phyloP scores from a whole-genome alignment of 2,329 filamentous ascomycete genomes.

The Aspergillus aculeatus region DNA sequence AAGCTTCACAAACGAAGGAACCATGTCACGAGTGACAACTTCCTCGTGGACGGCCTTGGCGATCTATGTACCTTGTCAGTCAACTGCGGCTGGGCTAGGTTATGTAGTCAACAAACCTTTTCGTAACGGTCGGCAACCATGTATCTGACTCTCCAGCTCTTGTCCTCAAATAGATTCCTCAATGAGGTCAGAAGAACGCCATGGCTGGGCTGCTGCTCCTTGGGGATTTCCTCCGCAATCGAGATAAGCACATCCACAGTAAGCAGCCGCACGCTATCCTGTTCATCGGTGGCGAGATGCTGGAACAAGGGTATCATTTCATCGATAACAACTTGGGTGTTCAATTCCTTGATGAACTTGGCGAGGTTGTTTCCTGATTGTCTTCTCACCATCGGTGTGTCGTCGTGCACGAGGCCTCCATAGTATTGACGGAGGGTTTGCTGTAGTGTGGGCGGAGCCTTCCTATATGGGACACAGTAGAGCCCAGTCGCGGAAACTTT shows the following conservation, averaged over 20 bases:
- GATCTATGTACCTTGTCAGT: slow-evolving; percentile 59
- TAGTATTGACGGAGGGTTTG: slow-evolving; percentile 91
- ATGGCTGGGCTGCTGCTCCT: slow-evolving; percentile 96
- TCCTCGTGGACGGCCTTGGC: slow-evolving; percentile 98
- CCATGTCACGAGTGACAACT: slow-evolving; percentile 87
- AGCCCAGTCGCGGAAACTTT: slow-evolving; percentile 97
- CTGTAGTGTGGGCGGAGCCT: slow-evolving; percentile 82
- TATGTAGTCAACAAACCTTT: slow-evolving; percentile 61
- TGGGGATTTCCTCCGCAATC: slow-evolving; percentile 94
- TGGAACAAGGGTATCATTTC: slow-evolving; percentile 99
- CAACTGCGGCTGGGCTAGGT: not conserved
- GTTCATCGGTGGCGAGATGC: slow-evolving; percentile 92
- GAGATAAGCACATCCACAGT: slow-evolving; percentile 96
- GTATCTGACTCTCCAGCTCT: slow-evolving; percentile 98
- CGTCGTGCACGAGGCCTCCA: slow-evolving; percentile 89
- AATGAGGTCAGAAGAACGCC: slow-evolving; percentile 87
- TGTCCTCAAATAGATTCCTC: slow-evolving; percentile 93
- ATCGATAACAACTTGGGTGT: slow-evolving; percentile 83
- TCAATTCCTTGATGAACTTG: slow-evolving; percentile 98
- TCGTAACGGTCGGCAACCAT: slow-evolving; percentile 99
- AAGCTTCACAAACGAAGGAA: slow-evolving; percentile 95
- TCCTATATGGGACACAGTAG: slow-evolving; percentile 89
- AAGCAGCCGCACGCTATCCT: slow-evolving; percentile 92
- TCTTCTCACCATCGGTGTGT: slow-evolving; percentile 97
- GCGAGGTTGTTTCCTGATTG: slow-evolving; percentile 94